A percentile compares a stretch with the other conserved stretches of the same genome.
Evolutionary conservation across 164 flowering plant species (phyloP).

Genomic region (Warburgia ugandensis): DNA sequence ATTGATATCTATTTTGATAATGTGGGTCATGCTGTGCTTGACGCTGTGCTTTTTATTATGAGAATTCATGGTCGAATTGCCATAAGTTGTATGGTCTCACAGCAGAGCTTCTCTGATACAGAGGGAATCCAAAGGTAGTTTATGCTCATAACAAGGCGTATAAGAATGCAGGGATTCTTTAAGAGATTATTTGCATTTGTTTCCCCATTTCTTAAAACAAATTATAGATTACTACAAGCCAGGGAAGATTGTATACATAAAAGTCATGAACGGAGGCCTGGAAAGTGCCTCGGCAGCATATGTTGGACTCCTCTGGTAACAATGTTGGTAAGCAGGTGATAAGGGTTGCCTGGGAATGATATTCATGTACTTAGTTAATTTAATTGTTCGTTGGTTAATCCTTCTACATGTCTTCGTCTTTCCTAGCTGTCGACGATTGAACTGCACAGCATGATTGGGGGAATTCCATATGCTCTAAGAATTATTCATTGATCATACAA

Average conservation of each 20-base stretch:
- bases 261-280: conserved; percentile 53
- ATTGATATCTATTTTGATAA: conserved; percentile 70
- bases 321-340: conserved; percentile 73
- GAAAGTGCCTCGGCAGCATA: conserved; percentile 55
- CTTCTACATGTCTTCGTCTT: no score
- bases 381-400: no score
- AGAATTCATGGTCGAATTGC: conserved; percentile 46
- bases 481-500: no score
- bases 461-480: no score
- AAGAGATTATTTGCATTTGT: conserved; percentile 47
- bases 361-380: no score
- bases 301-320: conserved; percentile 45
- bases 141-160: conserved; percentile 27
- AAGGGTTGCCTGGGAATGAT: conserved; percentile 39
- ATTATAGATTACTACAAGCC: conserved; percentile 29
- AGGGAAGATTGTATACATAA: conserved; percentile 54
- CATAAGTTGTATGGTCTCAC: conserved; percentile 57
- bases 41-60: conserved; percentile 59
- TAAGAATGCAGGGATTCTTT: conserved; percentile 49
- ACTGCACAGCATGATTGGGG: no score
- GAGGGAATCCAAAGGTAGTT: conserved; percentile 35
- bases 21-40: conserved; percentile 66
- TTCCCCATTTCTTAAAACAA: conserved; percentile 39
- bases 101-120: conserved; percentile 17
- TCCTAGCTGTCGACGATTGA: no score